Percentiles rank a stretch among this genome's conserved stretches.
Evolutionary conservation across 768 basidiomycete genomes (phyloP).

Genomic region (Panellus pusillus): DNA sequence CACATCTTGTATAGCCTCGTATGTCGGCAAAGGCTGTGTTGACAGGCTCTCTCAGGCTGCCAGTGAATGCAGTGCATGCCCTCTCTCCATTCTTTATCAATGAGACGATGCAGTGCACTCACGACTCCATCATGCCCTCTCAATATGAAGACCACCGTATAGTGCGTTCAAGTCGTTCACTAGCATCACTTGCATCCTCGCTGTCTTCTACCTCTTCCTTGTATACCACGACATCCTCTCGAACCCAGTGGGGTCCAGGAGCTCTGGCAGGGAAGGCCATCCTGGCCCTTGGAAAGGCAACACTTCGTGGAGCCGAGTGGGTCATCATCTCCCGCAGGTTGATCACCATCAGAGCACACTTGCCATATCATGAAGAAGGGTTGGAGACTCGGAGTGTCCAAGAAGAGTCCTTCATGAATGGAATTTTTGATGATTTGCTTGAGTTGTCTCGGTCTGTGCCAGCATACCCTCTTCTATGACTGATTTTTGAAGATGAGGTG

Average conservation of each 20-base stretch:
- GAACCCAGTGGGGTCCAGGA: conserved; percentile 25
- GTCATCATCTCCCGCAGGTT: conserved; percentile 25
- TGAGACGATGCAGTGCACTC: too few species aligned
- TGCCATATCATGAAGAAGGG: conserved; percentile 20
- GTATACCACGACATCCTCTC: conserved; percentile 12
- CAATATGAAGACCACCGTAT: conserved; percentile 1
- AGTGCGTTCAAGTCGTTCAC: conserved; percentile 3
- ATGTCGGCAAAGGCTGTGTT: too few species aligned
- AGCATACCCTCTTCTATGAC: too few species aligned
- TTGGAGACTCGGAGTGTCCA: not conserved
- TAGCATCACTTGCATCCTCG: conserved; percentile 10
- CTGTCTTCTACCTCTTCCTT: conserved; percentile 13
- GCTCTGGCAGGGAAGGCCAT: conserved; percentile 29
- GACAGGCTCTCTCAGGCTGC: too few species aligned
- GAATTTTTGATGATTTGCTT: conserved; percentile 29
- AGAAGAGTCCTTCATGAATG: conserved; percentile 7
- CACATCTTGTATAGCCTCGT: too few species aligned
- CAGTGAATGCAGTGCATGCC: too few species aligned
- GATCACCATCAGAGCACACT: conserved; percentile 17
- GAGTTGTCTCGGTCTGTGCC: conserved; percentile 27
- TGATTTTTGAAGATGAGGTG: not conserved
- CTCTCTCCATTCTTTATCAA: too few species aligned
- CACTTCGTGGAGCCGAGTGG: conserved; percentile 27
- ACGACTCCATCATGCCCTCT: too few species aligned
- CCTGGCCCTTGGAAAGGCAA: conserved; percentile 27